A percentile compares a stretch with the other conserved stretches of the same genome.
phyloP scores from a whole-genome alignment of 768 basidiomycete species.

The Leccinum pellstonianum region DNA sequence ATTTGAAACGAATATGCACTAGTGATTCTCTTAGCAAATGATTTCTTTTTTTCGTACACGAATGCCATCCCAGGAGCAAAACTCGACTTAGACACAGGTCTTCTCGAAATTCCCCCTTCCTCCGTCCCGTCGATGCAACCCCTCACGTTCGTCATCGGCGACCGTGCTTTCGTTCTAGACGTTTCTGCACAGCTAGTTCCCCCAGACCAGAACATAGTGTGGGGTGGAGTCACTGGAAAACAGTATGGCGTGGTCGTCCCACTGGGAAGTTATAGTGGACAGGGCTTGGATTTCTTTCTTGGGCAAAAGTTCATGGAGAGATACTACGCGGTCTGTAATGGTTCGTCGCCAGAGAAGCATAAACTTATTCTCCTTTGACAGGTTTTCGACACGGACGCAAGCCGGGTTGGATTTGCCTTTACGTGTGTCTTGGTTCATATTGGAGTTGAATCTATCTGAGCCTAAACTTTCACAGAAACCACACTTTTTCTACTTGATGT shows the following conservation, averaged over 20 bases:
- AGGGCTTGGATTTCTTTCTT: neutral
- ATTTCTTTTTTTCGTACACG: constrained; percentile 12
- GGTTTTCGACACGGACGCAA: neutral
- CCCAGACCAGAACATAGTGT: neutral
- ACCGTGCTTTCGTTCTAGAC: neutral
- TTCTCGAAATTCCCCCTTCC: constrained; percentile 12
- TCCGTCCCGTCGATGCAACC: constrained; percentile 12
- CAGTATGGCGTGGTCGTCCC: neutral
- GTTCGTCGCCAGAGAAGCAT: neutral
- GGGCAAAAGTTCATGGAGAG: neutral
- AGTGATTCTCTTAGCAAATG: constrained; percentile 14
- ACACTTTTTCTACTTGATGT: neutral
- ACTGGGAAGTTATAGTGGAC: neutral
- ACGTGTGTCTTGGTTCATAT: neutral
- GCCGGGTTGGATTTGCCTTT: neutral
- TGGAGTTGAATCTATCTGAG: no score
- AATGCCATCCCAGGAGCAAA: constrained; percentile 13
- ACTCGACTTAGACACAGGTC: neutral
- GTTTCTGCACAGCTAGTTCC: neutral
- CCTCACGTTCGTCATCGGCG: constrained; percentile 10
- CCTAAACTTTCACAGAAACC: neutral
- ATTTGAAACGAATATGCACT: neutral
- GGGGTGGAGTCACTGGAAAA: neutral
- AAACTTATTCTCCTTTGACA: neutral
- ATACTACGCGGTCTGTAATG: neutral